These are phyloP conservation scores for Moesziomyces antarcticus DNA, from an alignment of 1,284 basidiomycete species.

Conservation along the genomic window DNA sequence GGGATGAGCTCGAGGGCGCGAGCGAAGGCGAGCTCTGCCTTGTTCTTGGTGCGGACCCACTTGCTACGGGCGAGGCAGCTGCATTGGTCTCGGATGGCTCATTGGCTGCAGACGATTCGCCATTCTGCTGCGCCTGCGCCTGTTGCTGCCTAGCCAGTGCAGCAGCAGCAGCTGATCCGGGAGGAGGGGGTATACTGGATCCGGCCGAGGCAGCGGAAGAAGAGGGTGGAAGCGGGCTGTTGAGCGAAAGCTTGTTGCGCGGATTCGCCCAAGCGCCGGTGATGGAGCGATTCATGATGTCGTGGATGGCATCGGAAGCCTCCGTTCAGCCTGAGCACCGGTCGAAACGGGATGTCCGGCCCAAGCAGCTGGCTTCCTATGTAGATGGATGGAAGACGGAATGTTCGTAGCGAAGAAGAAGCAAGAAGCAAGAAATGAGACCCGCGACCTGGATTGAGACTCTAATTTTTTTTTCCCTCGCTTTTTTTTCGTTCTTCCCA, in stretches of 20 bases:
- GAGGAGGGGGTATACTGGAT: slow-evolving; percentile 51
- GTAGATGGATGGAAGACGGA: background rate
- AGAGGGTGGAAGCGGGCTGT: slow-evolving; percentile 44
- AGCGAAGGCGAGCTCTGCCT: slow-evolving; percentile 35
- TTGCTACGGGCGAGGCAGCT: slow-evolving; percentile 20
- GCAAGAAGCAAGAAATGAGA: background rate
- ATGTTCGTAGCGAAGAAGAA: background rate
- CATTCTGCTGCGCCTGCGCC: slow-evolving; percentile 32
- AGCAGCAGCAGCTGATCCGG: slow-evolving; percentile 56
- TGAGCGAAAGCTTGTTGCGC: slow-evolving; percentile 56
- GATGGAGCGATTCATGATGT: slow-evolving; percentile 62
- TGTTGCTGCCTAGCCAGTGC: slow-evolving; percentile 37
- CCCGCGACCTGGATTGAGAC: background rate
- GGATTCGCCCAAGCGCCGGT: slow-evolving; percentile 60
- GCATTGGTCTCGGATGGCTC: slow-evolving; percentile 5
- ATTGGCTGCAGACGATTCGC: slow-evolving; percentile 9
- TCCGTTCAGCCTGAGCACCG: slow-evolving; percentile 4
- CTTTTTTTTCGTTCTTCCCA: too few relatives aligned
- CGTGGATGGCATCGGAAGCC: slow-evolving; percentile 25
- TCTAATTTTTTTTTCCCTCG: too few relatives aligned
- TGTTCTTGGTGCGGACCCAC: slow-evolving; percentile 38
- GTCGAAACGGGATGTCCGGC: background rate
- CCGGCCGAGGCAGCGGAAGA: slow-evolving; percentile 18
- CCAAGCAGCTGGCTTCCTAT: background rate
- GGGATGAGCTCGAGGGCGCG: slow-evolving; percentile 18